Evolutionary conservation across 352 stramenopile species (phyloP), one percentile per base, ranked within the genome.

Genomic region (Globisporangium cylindrosporum): DNA sequence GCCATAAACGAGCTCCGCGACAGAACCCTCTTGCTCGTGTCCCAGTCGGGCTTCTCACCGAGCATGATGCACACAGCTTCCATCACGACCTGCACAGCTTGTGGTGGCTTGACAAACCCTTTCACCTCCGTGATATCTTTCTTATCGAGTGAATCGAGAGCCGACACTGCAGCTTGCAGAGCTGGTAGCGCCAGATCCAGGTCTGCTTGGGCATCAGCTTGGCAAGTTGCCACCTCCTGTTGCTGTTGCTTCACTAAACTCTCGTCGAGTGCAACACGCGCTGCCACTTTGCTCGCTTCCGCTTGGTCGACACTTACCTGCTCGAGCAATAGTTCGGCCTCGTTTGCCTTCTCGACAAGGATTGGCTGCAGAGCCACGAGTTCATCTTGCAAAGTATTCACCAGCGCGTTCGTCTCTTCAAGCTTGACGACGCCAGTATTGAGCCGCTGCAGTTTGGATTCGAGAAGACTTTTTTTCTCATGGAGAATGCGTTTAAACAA

Each of bases 51-150:
- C 53, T 93, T 93, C 54, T 93, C 86, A 8, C 84, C 86, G 0
- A 97, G 70, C 82, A 97, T 93, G 61, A 96, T 92, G 53, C 89
- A 97, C 29, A 96, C 84, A 2, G 89, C 89, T 60, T 94, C 87
- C 86, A 95, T 96, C 8, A 95, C 88, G 34, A 91, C 76, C 59
- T 96, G 86, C 1, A 96, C 89, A 0, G 82, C 87, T 58, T 92
- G 79, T 1, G 89, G 89, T 0, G 89, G 89, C 36, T 95, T 96
- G 1, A 92, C 84, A 57, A 96, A 94, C 0, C 81, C 86, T 68
- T 94, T 94, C 5, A 96, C 84, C 58, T 96, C 89, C 0, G 83
- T 91, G 41, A 96, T 95, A 65, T 96, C 89, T 48, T 92, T 92
- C 62, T 93, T 94, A 56, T 95, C 88, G 15, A 96, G 78, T 0